A percentile compares a stretch with the other conserved stretches of the same genome.
Conservation (phyloP, 2,329 filamentous ascomycete species). For the Aspergillus versicolor region DNA sequence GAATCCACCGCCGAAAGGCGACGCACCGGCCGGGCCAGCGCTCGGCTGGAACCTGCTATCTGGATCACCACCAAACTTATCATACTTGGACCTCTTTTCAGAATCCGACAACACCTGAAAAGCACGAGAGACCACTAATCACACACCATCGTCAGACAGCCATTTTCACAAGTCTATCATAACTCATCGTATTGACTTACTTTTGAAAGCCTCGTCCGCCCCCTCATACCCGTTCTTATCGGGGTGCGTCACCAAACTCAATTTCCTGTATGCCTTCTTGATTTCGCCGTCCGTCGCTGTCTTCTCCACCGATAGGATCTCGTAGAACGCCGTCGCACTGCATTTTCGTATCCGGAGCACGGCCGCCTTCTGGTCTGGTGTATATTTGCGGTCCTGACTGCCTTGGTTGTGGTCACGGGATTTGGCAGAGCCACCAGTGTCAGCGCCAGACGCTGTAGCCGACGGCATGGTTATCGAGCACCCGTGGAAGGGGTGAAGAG, state of each 20-base stretch:
- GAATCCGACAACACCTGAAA: constrained; percentile 91
- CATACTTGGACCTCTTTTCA: constrained; percentile 87
- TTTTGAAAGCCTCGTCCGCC: constrained; percentile 97
- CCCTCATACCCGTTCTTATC: constrained; percentile 98
- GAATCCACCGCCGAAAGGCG: constrained; percentile 48
- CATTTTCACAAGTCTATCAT: constrained; percentile 22
- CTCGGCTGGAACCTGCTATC: constrained; percentile 75
- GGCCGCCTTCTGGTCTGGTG: constrained; percentile 84
- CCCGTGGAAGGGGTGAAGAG: neutral
- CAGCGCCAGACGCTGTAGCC: constrained; percentile 48
- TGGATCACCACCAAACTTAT: constrained; percentile 87
- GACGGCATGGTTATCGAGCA: constrained; percentile 37
- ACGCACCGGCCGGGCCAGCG: constrained; percentile 39
- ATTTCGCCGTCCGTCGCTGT: constrained; percentile 77
- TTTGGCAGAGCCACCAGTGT: constrained; percentile 44
- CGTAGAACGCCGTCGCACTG: constrained; percentile 85
- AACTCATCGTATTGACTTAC: constrained; percentile 41
- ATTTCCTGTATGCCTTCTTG: constrained; percentile 96
- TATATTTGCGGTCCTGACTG: constrained; percentile 64
- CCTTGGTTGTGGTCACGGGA: constrained; percentile 51
- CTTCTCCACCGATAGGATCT: constrained; percentile 76
- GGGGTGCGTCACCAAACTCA: constrained; percentile 90
- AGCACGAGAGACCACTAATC: constrained; percentile 77
- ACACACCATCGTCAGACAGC: constrained; percentile 41
- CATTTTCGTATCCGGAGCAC: constrained; percentile 87